These are phyloP conservation scores for Vigna angularis DNA, from an alignment of 306 rosid species.

Conservation along the genomic window DNA sequence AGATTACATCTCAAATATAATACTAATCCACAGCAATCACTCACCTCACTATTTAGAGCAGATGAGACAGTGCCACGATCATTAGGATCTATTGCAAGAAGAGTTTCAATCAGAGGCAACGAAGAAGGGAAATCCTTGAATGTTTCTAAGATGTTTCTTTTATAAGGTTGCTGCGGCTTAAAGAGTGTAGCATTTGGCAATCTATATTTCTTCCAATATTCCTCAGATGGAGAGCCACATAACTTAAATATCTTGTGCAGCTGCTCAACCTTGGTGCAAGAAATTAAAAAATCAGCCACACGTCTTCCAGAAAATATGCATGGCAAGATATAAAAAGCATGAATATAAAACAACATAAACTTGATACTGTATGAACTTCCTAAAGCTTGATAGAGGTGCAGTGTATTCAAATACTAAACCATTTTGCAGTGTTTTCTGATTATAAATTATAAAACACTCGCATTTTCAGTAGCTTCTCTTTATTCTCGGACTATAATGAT, in stretches of 20 bases:
- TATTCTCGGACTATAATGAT: constrained; percentile 11
- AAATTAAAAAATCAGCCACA: constrained; percentile 32
- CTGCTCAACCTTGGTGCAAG: constrained; percentile 76
- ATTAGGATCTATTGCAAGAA: constrained; percentile 77
- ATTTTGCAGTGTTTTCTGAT: background rate
- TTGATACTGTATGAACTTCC: constrained; percentile 5
- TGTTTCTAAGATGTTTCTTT: constrained; percentile 63
- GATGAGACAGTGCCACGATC: constrained; percentile 68
- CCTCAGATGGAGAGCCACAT: constrained; percentile 93
- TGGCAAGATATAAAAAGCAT: background rate
- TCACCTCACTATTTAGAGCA: constrained; percentile 77
- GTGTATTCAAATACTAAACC: background rate
- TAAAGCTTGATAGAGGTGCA: constrained; percentile 2
- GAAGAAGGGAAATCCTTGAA: constrained; percentile 85
- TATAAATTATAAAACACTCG: background rate
- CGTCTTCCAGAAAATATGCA: constrained; percentile 44
- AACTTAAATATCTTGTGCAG: constrained; percentile 89
- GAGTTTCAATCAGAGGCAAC: constrained; percentile 73
- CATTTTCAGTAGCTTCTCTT: constrained; percentile 26
- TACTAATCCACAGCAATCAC: constrained; percentile 39
- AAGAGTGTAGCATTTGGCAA: constrained; percentile 92
- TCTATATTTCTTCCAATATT: constrained; percentile 86
- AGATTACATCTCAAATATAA: constrained; percentile 33
- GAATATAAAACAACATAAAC: background rate
- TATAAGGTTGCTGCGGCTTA: constrained; percentile 89